Evolutionary conservation across 176 grass and related monocot genomes (phyloP), one percentile per base, ranked within the genome.

Genomic region (Aegilops umbellulata): DNA sequence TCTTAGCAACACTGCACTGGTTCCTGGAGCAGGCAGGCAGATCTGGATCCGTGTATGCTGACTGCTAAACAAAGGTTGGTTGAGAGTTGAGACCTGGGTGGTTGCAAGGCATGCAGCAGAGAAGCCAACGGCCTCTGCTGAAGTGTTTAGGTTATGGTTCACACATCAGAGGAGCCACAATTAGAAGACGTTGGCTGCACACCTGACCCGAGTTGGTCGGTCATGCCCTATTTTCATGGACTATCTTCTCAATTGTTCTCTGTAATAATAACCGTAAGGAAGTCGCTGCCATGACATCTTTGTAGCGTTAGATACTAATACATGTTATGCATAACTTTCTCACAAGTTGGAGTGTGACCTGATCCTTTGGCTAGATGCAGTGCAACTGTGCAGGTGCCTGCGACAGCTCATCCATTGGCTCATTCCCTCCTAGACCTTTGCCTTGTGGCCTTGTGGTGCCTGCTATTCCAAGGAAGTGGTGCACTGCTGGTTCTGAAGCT

Each of bases 1-100:
- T 47, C 79, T 84, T 75, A 90, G 89, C 22, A 67, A 64, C 80
- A 75, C 19, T 80, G 75, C 74, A 80, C 66, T 61, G 89, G 65
- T 78, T 85, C 17, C 66, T 51, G 46, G 74, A 80, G 80, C 58
- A 90, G 10, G 3, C 41, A 42, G 10, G 25, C 17, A 83, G 84
- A 83, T 90, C 85, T 84, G 80, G 89, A 90, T 86, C 74, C 71
- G 79, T 55, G 16, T 11, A 22, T 76, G 46, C 41, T 86, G 49
- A 69, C 24, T 65, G 84, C 74, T 87, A 75, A 79, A 80, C 66
- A 90, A 80, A 90, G 74, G 22, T 68, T 84, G 47, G 76, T 83
- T 83, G 60, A 76, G 42, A 26, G n/a, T 39, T 42, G n/a, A 36
- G 35, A 9, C 36, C 9, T 38, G 36, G 63, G 79, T 86, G 65